Evolutionary conservation across 805 yeast genomes (phyloP), one percentile per base, ranked within the genome.

Genomic region (Debaryomyces castellii): DNA sequence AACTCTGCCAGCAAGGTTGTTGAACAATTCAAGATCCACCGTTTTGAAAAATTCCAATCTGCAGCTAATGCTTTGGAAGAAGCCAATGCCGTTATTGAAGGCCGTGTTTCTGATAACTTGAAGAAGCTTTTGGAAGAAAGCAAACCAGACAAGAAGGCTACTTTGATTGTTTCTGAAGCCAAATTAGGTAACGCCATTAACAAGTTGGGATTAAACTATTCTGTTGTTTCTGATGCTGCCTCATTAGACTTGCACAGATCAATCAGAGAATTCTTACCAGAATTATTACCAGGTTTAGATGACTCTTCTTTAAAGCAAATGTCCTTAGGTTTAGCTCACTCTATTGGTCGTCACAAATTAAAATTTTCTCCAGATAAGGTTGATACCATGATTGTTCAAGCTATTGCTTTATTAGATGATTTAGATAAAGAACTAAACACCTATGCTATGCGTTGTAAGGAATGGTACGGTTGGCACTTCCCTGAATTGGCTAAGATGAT

Each of bases 381-480:
- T 48, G 99, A 94, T 73, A 92, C 95, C 53, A 94, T 94, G 99
- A 92, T 94, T 67, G 95, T 94, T 53, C 99, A 94, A 77, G 99
- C 99, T 48, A 94, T 94, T 72, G 97, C 98, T 17, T 77, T 94
- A 55, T 80, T 94, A 63, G 99, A 94, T 62, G 97, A 94, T 64
- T 80, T 94, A 60, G 99, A 94, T 76, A 94, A 94, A 75, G 99
- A 94, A 71, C 81, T 94, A 60, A 94, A 94, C 76, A 94, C 97
- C 43, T 94, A 92, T 62, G 96, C 98, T 56, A 94, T 94, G 99
- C 85, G 99, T 77, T 83, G 92, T 74, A 94, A 92, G 76, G 99
- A 94, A 76, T 94, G 99, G 99, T 94, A 94, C 74, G 99, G 99
- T 55, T 94, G 99, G 99, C 99, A 94, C 73, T 94, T 94, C 85